These are phyloP conservation scores for Eutrema salsugineum DNA, from an alignment of 441 rosid species.

Conservation along the genomic window DNA sequence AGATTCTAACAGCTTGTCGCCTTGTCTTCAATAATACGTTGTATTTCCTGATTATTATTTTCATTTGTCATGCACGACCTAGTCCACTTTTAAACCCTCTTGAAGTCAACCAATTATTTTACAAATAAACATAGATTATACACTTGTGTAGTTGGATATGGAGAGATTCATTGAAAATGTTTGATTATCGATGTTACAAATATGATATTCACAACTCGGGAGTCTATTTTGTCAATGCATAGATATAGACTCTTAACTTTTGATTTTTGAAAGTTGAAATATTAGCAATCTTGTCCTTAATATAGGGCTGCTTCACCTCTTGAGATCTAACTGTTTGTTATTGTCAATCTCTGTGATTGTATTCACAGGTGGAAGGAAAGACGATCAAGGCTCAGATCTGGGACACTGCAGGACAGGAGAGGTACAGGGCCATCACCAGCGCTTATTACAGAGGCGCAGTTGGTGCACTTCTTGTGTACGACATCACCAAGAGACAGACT, in stretches of 20 bases:
- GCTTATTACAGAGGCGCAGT: conserved; percentile 98
- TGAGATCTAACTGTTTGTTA: neutral
- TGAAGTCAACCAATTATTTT: conserved; percentile 10
- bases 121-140: neutral
- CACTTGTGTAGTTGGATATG: neutral
- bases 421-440: conserved; percentile 92
- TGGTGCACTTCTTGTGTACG: conserved; percentile 91
- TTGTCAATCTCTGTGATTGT: neutral
- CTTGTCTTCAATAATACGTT: conserved; percentile 10
- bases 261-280: conserved; percentile 6
- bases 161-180: neutral
- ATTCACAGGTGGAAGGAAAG: conserved; percentile 80
- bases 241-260: neutral
- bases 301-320: neutral
- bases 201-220: neutral
- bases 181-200: neutral
- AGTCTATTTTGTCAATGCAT: neutral
- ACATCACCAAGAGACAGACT: conserved; percentile 92
- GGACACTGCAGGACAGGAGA: conserved; percentile 98
- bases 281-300: neutral
- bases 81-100: conserved; percentile 5
- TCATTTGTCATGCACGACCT: conserved; percentile 13
- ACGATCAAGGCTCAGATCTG: conserved; percentile 96
- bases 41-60: neutral
- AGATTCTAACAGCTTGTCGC: conserved; percentile 17